These are phyloP conservation scores for Nitzschia palea DNA, from an alignment of 108 stramenopile genomes.

Conservation along the genomic window DNA sequence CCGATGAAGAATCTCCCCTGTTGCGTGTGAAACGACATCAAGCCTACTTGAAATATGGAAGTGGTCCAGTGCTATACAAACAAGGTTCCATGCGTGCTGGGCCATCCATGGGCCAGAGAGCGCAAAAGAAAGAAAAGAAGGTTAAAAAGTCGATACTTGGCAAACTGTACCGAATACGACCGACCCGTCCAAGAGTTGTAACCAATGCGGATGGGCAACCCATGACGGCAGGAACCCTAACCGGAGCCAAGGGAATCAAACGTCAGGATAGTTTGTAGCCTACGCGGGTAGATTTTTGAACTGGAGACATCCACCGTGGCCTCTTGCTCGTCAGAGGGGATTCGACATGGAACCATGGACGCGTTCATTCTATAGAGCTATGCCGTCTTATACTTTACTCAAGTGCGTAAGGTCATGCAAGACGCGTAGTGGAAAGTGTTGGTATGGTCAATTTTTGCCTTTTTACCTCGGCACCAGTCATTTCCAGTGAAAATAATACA, in stretches of 20 bases:
- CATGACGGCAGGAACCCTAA: conserved; percentile 17
- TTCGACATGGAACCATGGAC: no score
- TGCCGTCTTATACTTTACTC: no score
- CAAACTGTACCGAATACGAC: conserved; percentile 22
- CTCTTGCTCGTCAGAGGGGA: no score
- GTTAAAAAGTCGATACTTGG: conserved; percentile 27
- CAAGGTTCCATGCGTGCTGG: conserved; percentile 64
- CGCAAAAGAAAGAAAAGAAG: conserved; percentile 17
- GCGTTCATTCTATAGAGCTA: no score
- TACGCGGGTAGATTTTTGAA: no score
- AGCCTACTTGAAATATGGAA: conserved; percentile 67
- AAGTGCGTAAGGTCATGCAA: no score
- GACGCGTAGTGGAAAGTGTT: no score
- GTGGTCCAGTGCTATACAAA: conserved; percentile 59
- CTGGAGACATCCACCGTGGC: no score
- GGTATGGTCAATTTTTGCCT: no score
- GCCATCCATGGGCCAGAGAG: conserved; percentile 31
- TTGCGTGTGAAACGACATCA: conserved; percentile 54
- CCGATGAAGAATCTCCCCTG: conserved; percentile 51
- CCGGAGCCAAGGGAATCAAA: not conserved
- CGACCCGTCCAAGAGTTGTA: conserved; percentile 15
- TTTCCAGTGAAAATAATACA: no score
- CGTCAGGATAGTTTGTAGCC: conserved; percentile 23
- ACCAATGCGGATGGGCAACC: conserved; percentile 34
- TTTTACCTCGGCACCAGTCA: no score